phyloP scores from a whole-genome alignment of 2,329 filamentous ascomycete genomes.

The Colletotrichum falcatum region DNA sequence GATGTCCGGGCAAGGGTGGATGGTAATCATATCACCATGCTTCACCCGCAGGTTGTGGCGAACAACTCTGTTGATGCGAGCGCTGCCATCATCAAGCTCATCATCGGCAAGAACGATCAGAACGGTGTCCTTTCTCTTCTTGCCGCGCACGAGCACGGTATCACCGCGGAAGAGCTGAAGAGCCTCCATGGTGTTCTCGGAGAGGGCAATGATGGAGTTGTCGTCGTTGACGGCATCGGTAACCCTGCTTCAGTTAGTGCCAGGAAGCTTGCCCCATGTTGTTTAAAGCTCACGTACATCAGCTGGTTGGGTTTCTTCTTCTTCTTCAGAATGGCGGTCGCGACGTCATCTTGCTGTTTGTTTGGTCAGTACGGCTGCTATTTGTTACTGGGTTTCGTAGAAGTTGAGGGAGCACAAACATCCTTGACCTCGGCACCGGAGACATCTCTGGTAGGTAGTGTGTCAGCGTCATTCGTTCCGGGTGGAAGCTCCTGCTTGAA shows the following conservation, averaged over 20 bases:
- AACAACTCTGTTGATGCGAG: conserved; percentile 97
- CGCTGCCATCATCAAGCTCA: conserved; percentile 96
- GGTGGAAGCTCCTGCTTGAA: conserved; percentile 15
- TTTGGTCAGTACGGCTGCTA: conserved; percentile 49
- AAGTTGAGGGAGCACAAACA: conserved; percentile 63
- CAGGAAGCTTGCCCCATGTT: conserved; percentile 17
- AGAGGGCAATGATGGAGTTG: conserved; percentile 98
- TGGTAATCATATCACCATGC: conserved; percentile 97
- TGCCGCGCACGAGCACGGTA: conserved; percentile 97
- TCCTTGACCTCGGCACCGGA: conserved; percentile 90
- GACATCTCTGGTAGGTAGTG: conserved; percentile 73
- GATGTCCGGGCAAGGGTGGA: conserved; percentile 98
- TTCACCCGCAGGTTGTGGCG: conserved; percentile 98
- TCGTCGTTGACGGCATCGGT: conserved; percentile 99
- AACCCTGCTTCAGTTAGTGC: conserved; percentile 70
- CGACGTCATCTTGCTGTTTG: conserved; percentile 83
- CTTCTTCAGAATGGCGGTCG: conserved; percentile 98
- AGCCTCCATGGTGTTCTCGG: conserved; percentile 98
- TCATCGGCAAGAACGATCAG: conserved; percentile 98
- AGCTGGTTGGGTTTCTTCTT: conserved; percentile 99
- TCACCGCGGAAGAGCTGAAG: conserved; percentile 99
- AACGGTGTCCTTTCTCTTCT: conserved; percentile 99
- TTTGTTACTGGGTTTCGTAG: conserved; percentile 36
- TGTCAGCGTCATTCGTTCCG: conserved; percentile 51
- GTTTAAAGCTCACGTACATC: conserved; percentile 74